phyloP scores from a whole-genome alignment of 2,329 filamentous ascomycete species.

The Cordyceps militaris region DNA sequence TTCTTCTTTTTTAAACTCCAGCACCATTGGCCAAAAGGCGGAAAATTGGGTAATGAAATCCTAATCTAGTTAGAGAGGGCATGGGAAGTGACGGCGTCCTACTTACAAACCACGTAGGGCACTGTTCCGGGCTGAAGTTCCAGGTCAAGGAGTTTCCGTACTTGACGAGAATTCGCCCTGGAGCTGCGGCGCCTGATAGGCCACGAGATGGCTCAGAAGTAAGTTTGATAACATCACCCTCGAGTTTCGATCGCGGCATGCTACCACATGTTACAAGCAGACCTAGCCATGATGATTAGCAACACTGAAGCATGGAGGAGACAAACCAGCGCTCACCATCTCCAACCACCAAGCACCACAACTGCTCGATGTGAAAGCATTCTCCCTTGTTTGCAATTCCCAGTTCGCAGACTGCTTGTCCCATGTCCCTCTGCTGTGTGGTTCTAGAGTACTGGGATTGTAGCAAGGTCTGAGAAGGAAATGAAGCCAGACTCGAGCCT shows the following conservation, averaged over 20 bases:
- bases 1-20: conserved; percentile 31
- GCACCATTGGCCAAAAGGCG: conserved; percentile 33
- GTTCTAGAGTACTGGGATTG: conserved; percentile 37
- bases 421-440: conserved; percentile 34
- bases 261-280: conserved; percentile 37
- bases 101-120: conserved; percentile 40
- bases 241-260: conserved; percentile 27
- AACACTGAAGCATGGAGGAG: background rate
- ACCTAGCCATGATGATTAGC: conserved; percentile 16
- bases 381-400: conserved; percentile 26
- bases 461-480: conserved; percentile 36
- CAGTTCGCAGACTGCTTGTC: conserved; percentile 38
- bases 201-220: conserved; percentile 23
- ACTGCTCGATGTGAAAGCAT: conserved; percentile 42
- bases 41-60: conserved; percentile 35
- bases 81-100: background rate
- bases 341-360: conserved; percentile 40
- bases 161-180: conserved; percentile 27
- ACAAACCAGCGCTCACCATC: conserved; percentile 28
- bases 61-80: conserved; percentile 17
- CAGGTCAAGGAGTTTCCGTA: conserved; percentile 31
- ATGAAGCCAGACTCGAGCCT: conserved; percentile 25
- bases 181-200: conserved; percentile 10
- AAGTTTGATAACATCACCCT: conserved; percentile 26
- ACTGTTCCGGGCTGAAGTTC: conserved; percentile 32